Percentiles rank a stretch among this genome's conserved stretches.
Evolutionary conservation across 352 stramenopile species (phyloP).

Genomic region (Globisporangium ultimum): DNA sequence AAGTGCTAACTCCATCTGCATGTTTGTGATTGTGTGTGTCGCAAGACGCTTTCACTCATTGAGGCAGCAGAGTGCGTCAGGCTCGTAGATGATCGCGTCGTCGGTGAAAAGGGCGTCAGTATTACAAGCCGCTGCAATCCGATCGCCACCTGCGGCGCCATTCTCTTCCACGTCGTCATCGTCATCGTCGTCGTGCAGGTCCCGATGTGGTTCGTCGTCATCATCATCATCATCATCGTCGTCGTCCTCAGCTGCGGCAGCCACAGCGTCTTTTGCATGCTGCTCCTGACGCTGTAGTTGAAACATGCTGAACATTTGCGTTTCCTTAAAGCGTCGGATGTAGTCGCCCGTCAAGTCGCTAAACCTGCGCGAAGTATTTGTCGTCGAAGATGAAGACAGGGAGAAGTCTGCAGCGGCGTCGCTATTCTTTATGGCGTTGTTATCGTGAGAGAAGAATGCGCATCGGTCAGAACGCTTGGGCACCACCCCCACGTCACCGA

Average conservation of each 20-base stretch:
- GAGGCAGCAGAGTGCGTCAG: background rate
- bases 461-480: no score
- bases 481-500: no score
- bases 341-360: constrained; percentile 59
- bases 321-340: constrained; percentile 63
- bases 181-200: constrained; percentile 12
- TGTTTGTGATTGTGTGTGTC: background rate
- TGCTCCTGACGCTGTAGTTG: constrained; percentile 39
- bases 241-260: constrained; percentile 24
- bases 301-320: constrained; percentile 85
- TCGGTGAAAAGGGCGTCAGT: constrained; percentile 3
- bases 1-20: no score
- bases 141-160: constrained; percentile 23
- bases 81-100: constrained; percentile 8
- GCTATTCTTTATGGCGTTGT: background rate
- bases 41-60: background rate
- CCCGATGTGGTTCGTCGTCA: constrained; percentile 13
- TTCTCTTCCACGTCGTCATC: constrained; percentile 21
- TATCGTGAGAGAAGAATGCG: no score
- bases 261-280: constrained; percentile 21
- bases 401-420: background rate
- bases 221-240: constrained; percentile 26
- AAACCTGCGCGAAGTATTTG: constrained; percentile 20
- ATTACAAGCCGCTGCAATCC: constrained; percentile 13
- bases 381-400: background rate